Percentiles rank a stretch among this genome's conserved stretches.
These are phyloP conservation scores for Hyaloscypha variabilis DNA, from an alignment of 495 filamentous ascomycete genomes.

Conservation along the genomic window DNA sequence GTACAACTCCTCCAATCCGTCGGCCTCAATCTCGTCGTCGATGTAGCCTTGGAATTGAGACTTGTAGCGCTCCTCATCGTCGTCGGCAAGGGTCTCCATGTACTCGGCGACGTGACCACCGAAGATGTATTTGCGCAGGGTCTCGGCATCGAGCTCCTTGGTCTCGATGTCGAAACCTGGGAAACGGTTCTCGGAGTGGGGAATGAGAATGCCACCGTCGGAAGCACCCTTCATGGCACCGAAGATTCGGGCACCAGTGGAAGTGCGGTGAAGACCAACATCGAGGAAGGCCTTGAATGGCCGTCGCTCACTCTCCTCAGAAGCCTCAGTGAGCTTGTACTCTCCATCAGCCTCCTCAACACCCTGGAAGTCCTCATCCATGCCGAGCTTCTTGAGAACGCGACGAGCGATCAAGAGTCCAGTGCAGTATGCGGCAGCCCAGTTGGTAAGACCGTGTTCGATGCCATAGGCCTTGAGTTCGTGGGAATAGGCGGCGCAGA, in stretches of 20 bases:
- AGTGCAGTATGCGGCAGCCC: slow-evolving; percentile 95
- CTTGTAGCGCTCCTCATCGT: slow-evolving; percentile 99
- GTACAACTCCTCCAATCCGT: slow-evolving; percentile 97
- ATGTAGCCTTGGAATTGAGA: slow-evolving; percentile 96
- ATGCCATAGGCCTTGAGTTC: slow-evolving; percentile 97
- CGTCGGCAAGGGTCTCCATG: slow-evolving; percentile 99
- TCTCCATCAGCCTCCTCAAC: slow-evolving; percentile 95
- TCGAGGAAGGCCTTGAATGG: slow-evolving; percentile 99
- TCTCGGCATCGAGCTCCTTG: slow-evolving; percentile 96
- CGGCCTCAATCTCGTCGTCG: slow-evolving; percentile 94
- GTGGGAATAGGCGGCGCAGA: slow-evolving; percentile 91
- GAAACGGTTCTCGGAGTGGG: slow-evolving; percentile 99
- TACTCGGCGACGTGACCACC: slow-evolving; percentile 98
- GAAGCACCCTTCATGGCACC: slow-evolving; percentile 99
- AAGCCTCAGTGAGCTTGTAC: slow-evolving; percentile 89
- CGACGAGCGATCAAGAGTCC: slow-evolving; percentile 97
- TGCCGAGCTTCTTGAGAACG: slow-evolving; percentile 91
- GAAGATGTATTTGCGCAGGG: slow-evolving; percentile 98
- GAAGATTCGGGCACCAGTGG: slow-evolving; percentile 97
- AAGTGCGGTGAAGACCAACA: slow-evolving; percentile 94
- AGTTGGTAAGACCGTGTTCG: slow-evolving; percentile 98
- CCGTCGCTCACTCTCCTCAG: slow-evolving; percentile 85
- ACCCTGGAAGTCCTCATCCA: slow-evolving; percentile 88
- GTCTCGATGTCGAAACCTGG: slow-evolving; percentile 95
- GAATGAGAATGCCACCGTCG: slow-evolving; percentile 94